Evolutionary conservation across 2,329 filamentous ascomycete genomes (phyloP).

Genomic region (Blumeria hordei): DNA sequence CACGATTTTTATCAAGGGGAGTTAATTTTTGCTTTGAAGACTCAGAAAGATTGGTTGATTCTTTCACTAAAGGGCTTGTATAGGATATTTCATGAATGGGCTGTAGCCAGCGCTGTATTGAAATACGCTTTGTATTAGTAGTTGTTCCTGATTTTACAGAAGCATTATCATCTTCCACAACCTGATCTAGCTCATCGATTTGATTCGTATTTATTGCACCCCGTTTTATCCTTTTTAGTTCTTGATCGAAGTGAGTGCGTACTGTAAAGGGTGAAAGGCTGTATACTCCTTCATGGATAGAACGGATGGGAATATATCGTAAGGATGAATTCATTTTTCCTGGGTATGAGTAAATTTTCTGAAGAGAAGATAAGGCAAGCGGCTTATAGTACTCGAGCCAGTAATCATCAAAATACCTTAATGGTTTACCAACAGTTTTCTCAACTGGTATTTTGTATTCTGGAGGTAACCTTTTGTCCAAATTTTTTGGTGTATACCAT

Average conservation of each 20-base stretch:
- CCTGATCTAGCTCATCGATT: conserved; percentile 16
- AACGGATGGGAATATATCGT: conserved; percentile 55
- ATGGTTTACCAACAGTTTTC: conserved; percentile 7
- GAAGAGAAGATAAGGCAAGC: conserved; percentile 62
- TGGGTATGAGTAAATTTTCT: conserved; percentile 66
- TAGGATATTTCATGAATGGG: conserved; percentile 16
- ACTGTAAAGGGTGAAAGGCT: conserved; percentile 77
- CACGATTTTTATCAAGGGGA: conserved; percentile 49
- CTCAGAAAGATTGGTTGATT: conserved; percentile 11
- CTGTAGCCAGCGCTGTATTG: conserved; percentile 38
- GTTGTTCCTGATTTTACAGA: conserved; percentile 19
- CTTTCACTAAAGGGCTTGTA: conserved; percentile 30
- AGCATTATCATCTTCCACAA: conserved; percentile 18
- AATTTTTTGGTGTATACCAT: conserved; percentile 59
- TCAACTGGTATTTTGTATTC: conserved; percentile 7
- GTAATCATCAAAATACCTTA: conserved; percentile 60
- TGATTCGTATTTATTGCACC: conserved; percentile 34
- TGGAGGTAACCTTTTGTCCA: conserved; percentile 29
- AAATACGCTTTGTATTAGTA: conserved; percentile 23
- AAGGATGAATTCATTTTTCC: conserved; percentile 68
- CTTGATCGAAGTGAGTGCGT: conserved; percentile 37
- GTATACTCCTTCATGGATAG: conserved; percentile 47
- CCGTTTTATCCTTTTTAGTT: conserved; percentile 39
- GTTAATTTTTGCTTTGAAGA: conserved; percentile 27
- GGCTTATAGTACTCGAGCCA: conserved; percentile 96